Evolutionary conservation across 306 rosid species (phyloP).

Genomic region (Malus domestica): ASM211411v1 NC_041793.1:44131501-44132000

Average conservation of each 20-base stretch:
- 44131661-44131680: neutral
- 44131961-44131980: slow-evolving; percentile 77
- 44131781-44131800: slow-evolving; percentile 87
- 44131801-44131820: slow-evolving; percentile 55
- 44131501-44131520: neutral
- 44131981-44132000: slow-evolving; percentile 96
- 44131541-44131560: too few species aligned
- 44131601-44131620: slow-evolving; percentile 43
- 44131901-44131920: slow-evolving; percentile 82
- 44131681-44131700: slow-evolving; percentile 1
- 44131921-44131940: slow-evolving; percentile 86
- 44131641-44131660: neutral
- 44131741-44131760: slow-evolving; percentile 92
- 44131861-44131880: neutral
- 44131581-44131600: slow-evolving; percentile 71
- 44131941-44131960: slow-evolving; percentile 84
- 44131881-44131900: slow-evolving; percentile 67
- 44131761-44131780: slow-evolving; percentile 50
- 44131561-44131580: neutral
- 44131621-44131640: neutral
- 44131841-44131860: slow-evolving; percentile 18
- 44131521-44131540: neutral
- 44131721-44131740: slow-evolving; percentile 62
- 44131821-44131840: slow-evolving; percentile 35
- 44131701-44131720: slow-evolving; percentile 55